Evolutionary conservation across 2,329 filamentous ascomycete species (phyloP), one percentile per base, ranked within the genome.

Genomic region (Neofusicoccum ribis): DNA sequence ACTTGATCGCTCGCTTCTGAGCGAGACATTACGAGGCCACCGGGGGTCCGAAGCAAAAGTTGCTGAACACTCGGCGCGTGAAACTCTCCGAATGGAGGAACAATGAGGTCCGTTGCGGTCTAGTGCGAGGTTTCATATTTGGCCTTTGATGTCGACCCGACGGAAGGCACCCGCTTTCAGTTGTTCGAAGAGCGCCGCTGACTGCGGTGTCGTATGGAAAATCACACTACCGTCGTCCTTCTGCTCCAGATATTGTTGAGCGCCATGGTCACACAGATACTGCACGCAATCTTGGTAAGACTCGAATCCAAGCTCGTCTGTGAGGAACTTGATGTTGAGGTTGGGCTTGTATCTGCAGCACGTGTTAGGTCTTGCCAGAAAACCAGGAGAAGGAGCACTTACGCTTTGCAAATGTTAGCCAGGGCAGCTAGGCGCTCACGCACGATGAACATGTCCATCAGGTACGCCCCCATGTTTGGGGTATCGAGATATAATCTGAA

Each of bases 391-490:
- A 20, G 5, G 23, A 14, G 17, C n/a, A 52, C 94, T 83, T 82
- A 99, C 95, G 91, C 89, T 91, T 87, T 96, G 86, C 93, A 97
- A 71, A 99, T 95, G 77, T 90, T 92, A 77, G 92, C 90, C 75
- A 99, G 82, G 70, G 95, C 95, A 75, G 90, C 89, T 70, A 99
- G 87, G 73, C 95, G 91, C 83, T 99, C 94, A 75, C 95, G 89
- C 73, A 89, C 89, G 77, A 98, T 91, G 83, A 99, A 98, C 92
- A 97, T 97, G 82, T 99, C 95, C 91, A 99, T 96, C 60, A 99
- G 86, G 80, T 98, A 98, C 72, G 91, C 93, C 68, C 95, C 94
- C 93, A 99, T 97, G 74, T 96, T 96, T 59, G 93, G 93, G 27
- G 93, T 93, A 76, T 94, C 90, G 70, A 96, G 88, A 78, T 97